Evolutionary conservation across 2,329 filamentous ascomycete genomes (phyloP).

Genomic region (Elsinoe fawcettii): DNA sequence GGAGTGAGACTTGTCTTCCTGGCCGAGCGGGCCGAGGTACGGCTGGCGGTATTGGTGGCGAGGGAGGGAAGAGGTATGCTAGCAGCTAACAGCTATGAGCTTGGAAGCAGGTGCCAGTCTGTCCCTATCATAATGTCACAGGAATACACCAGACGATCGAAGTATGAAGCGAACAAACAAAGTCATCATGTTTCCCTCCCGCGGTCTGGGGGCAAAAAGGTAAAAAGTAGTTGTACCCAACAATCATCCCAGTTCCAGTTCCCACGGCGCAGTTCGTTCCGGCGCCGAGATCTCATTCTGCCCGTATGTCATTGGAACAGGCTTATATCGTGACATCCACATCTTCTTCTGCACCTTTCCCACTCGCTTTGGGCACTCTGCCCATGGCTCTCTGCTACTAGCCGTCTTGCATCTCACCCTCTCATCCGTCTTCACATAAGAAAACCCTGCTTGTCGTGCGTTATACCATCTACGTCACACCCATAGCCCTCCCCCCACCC

Average conservation of each 20-base stretch:
- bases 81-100: too few relatives aligned
- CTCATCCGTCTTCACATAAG: neutral
- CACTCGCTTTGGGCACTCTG: neutral
- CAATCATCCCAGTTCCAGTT: neutral
- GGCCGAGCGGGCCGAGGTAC: too few relatives aligned
- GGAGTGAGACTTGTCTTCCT: slow-evolving; percentile 34
- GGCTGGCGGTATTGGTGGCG: too few relatives aligned
- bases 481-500: slow-evolving; percentile 25
- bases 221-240: neutral
- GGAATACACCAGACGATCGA: neutral
- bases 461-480: slow-evolving; percentile 16
- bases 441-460: neutral
- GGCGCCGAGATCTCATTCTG: neutral
- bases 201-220: neutral
- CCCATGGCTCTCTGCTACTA: neutral
- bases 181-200: neutral
- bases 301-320: neutral
- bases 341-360: neutral
- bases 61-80: neutral
- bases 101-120: too few relatives aligned
- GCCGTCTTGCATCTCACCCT: too few relatives aligned
- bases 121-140: neutral
- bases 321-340: neutral
- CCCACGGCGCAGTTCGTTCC: neutral
- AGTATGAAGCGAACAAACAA: neutral